phyloP scores from a whole-genome alignment of 2,329 filamentous ascomycete species.

The Fusarium pseudonygamai region DNA sequence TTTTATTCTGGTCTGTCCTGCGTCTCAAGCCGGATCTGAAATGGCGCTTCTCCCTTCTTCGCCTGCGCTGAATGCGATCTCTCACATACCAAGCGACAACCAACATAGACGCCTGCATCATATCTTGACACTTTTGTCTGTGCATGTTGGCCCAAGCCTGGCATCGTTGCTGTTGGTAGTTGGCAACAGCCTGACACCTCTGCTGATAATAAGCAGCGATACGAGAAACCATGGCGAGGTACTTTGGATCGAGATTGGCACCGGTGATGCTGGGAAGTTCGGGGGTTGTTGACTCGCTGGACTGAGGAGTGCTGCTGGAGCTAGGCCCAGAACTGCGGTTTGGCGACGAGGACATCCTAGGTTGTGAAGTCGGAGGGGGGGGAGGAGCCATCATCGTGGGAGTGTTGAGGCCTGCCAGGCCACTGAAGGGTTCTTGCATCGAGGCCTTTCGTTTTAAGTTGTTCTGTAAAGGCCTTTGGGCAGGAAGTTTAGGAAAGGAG shows the following conservation, averaged over 20 bases:
- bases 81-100: slow-evolving; percentile 61
- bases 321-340: slow-evolving; percentile 28
- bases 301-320: slow-evolving; percentile 28
- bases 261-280: slow-evolving; percentile 36
- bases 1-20: slow-evolving; percentile 47
- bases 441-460: slow-evolving; percentile 42
- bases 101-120: slow-evolving; percentile 60
- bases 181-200: slow-evolving; percentile 57
- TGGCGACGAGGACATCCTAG: slow-evolving; percentile 35
- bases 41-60: slow-evolving; percentile 52
- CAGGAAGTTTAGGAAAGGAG: slow-evolving; percentile 45
- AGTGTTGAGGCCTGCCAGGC: slow-evolving; percentile 28
- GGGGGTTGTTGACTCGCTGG: slow-evolving; percentile 35
- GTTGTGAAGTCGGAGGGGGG: slow-evolving; percentile 39
- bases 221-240: slow-evolving; percentile 57
- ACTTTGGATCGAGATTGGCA: slow-evolving; percentile 52
- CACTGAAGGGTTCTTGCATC: slow-evolving; percentile 37
- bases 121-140: slow-evolving; percentile 58
- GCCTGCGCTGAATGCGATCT: slow-evolving; percentile 56
- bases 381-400: slow-evolving; percentile 39
- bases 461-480: slow-evolving; percentile 42
- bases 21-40: slow-evolving; percentile 54
- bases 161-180: slow-evolving; percentile 59
- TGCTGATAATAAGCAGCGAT: slow-evolving; percentile 61
- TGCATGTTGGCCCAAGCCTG: slow-evolving; percentile 59